Evolutionary conservation across 371 early-diverging fungal species (phyloP), one percentile per base, ranked within the genome.

Genomic region (Capillidium rhysosporum): DNA sequence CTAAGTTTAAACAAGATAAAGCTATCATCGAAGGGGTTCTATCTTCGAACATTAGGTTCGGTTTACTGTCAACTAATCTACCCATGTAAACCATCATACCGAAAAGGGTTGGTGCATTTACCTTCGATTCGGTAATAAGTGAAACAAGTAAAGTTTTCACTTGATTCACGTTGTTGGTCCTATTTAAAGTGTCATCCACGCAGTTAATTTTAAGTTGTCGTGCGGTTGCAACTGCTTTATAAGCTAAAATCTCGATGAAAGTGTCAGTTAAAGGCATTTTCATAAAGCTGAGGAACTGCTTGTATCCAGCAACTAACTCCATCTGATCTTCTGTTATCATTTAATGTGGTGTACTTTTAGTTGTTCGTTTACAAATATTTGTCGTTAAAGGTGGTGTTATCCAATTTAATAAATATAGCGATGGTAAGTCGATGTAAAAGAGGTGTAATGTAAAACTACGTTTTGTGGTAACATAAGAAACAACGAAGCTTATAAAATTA

Each of bases 21-120:
- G 82, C 76, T 23, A 84, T 77, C 29, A 84, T 71, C 57, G 85
- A 84, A 55, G 74, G 71, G 4, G 84, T 83, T n/a, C 40, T 40
- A 8, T 26, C 16, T 10, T 39, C 24, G 20, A 44, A 39, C 3
- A 18, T n/a, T 14, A 53, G 14, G 43, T 16, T 23, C 12, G 29
- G 38, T 20, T n/a, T 12, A 34, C 9, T 18, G 12, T 40, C 14
- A 4, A 67, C 70, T 58, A 76, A 59, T 7, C 76, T 70, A 47
- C 68, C 68, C 38, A 76, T 62, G 57, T 76, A 76, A 30, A 74
- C 72, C 25, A 76, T 60, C 7, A 75, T 75, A 40, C 73, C 73
- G 41, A 76, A 62, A 14, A 76, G 61, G 1, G 76, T 76, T 3
- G 73, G 68, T 1, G 70, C 63, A 47, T 76, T 74, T 12, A 76